Evolutionary conservation across 352 stramenopile species (phyloP), one percentile per base, ranked within the genome.

Genomic region (Pythium brassicae): DNA sequence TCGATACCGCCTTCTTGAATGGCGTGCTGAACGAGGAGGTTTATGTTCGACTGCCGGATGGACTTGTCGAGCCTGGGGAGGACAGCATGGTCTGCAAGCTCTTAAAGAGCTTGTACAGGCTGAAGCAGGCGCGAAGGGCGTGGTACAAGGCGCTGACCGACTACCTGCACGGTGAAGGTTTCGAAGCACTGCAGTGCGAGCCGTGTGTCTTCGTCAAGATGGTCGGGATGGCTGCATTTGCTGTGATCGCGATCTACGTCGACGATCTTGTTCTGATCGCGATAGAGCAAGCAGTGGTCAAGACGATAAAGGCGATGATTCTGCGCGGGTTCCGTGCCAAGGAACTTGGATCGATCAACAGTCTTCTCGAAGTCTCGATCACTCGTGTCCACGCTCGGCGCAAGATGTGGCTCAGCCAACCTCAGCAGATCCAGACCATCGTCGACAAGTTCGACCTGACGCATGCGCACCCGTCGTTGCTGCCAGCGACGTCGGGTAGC

Each of bases 321-420:
- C 8, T 2, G 7, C 23, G 20, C 4, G 22, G 35, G 0, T 66
- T 66, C 45, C 60, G 56, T 25, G 45, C 51, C 0, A 66, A 61
- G 14, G 43, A 63, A 15, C 19, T 69, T 0, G 50, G 58, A 11
- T 2, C 25, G 22, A 53, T 66, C 0, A 56, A 46, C 25, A 57
- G 40, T 32, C 57, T 62, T 9, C 29, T 35, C 9, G 29, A 9
- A 4, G 29, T 9, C 22, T 51, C 54, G 20, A 25, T 69, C 2
- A 61, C 19, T 10, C 53, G 57, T 4, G 49, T 62, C 15, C 19
- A 44, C 2, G 6, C 10, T 1, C 17, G 15, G 6, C 50, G 40
- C 7, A 62, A 60, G 17, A 35, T 65, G 32, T 62, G 48, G 53
- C 55, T 66, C 20, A 55, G 29, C 15, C 57, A 69, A 26, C 32